phyloP scores from a whole-genome alignment of 1,139 yeast genomes.

The Chernovozyma aurita region DNA sequence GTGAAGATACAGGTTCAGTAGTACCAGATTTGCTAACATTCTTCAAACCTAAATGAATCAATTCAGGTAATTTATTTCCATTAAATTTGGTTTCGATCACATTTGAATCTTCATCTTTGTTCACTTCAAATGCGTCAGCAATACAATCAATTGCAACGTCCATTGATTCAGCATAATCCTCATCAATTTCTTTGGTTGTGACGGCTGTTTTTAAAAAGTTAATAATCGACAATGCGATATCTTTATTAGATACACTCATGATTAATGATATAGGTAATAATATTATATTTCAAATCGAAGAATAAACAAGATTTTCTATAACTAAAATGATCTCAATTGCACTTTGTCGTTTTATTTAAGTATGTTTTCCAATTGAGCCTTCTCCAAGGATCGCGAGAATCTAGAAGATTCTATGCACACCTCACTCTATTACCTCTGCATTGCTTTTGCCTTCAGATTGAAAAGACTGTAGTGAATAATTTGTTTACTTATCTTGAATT shows the following conservation, averaged over 20 bases:
- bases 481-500: neutral
- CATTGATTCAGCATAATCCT: constrained; percentile 85
- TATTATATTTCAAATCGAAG: neutral
- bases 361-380: neutral
- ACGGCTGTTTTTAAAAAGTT: constrained; percentile 64
- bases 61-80: constrained; percentile 47
- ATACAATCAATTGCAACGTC: constrained; percentile 94
- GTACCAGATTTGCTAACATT: constrained; percentile 10
- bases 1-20: constrained; percentile 13
- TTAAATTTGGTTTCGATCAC: constrained; percentile 34
- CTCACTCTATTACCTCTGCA: too few relatives aligned
- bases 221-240: constrained; percentile 72
- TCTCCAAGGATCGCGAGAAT: neutral
- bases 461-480: too few relatives aligned
- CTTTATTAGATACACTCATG: constrained; percentile 46
- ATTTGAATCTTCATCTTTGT: constrained; percentile 40
- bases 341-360: neutral
- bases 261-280: too few relatives aligned
- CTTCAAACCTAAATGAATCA: constrained; percentile 26
- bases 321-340: too few relatives aligned
- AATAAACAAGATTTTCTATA: neutral
- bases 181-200: constrained; percentile 58
- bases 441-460: too few relatives aligned
- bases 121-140: constrained; percentile 78
- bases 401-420: constrained; percentile 7